Evolutionary conservation across 139 green algal species (phyloP).

Genomic region (Closterium sp.): DNA sequence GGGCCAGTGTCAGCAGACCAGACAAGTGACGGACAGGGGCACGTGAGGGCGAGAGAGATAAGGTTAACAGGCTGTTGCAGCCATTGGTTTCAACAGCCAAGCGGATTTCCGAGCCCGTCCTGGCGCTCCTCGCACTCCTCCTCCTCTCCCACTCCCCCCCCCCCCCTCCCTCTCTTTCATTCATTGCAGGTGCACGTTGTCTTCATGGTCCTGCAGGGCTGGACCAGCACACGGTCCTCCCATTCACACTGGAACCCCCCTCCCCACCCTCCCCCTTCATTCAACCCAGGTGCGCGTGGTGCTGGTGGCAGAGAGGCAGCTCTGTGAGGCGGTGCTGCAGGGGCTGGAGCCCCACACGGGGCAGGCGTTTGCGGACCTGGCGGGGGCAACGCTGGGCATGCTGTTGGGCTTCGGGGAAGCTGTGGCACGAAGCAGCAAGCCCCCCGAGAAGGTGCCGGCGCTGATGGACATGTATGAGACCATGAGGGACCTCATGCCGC

Average conservation of each 20-base stretch:
- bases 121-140: too few relatives aligned
- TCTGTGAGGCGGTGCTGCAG: too few relatives aligned
- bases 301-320: too few relatives aligned
- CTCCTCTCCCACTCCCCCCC: neutral
- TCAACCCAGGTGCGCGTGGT: too few relatives aligned
- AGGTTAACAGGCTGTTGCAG: too few relatives aligned
- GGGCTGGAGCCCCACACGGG: slow-evolving; percentile 11
- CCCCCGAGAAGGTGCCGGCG: slow-evolving; percentile 26
- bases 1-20: too few relatives aligned
- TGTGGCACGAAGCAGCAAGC: slow-evolving; percentile 11
- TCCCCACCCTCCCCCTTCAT: too few relatives aligned
- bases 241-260: neutral
- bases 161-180: neutral
- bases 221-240: slow-evolving; percentile 2
- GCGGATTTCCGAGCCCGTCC: too few relatives aligned
- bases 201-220: slow-evolving; percentile 6
- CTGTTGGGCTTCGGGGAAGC: slow-evolving; percentile 36
- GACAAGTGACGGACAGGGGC: too few relatives aligned
- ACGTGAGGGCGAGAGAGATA: too few relatives aligned
- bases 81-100: too few relatives aligned
- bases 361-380: slow-evolving; percentile 13
- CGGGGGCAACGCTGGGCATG: slow-evolving; percentile 2
- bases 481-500: slow-evolving; percentile 6
- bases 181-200: slow-evolving; percentile 20
- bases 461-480: slow-evolving; percentile 49